Percentiles rank a stretch among this genome's conserved stretches.
phyloP scores from a whole-genome alignment of 2,329 filamentous ascomycete species.

The Aspergillus aculeatinus region DNA sequence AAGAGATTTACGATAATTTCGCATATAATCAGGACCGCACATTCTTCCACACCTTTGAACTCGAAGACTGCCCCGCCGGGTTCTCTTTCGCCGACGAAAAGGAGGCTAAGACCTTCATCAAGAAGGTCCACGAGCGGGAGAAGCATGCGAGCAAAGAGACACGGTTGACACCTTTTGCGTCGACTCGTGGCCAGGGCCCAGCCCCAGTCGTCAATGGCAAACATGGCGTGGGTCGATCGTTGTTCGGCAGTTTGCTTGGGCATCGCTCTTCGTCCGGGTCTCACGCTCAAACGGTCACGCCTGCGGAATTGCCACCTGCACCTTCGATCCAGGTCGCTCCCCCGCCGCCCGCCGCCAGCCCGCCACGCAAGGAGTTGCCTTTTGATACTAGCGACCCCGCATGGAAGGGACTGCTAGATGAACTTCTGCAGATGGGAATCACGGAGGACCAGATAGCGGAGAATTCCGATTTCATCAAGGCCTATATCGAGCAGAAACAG shows the following conservation, averaged over 20 bases:
- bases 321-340: conserved; percentile 34
- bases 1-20: conserved; percentile 96
- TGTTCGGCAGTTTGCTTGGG: conserved; percentile 51
- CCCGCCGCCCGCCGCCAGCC: conserved; percentile 33
- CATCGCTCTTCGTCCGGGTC: conserved; percentile 50
- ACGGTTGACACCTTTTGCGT: conserved; percentile 69
- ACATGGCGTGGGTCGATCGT: conserved; percentile 50
- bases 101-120: conserved; percentile 93
- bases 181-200: conserved; percentile 49
- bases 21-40: conserved; percentile 94
- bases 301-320: conserved; percentile 22
- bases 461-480: conserved; percentile 67
- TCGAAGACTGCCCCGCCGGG: conserved; percentile 86
- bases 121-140: conserved; percentile 95
- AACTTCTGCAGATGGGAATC: conserved; percentile 64
- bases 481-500: conserved; percentile 65
- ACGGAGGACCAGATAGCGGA: conserved; percentile 67
- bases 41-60: conserved; percentile 97
- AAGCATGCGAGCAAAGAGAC: conserved; percentile 93
- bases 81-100: conserved; percentile 96
- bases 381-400: conserved; percentile 64
- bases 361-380: conserved; percentile 41
- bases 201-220: conserved; percentile 46
- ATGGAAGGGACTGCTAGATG: conserved; percentile 60
- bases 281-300: conserved; percentile 27